These are phyloP conservation scores for Suillus variegatus DNA, from an alignment of 768 basidiomycete genomes.

Conservation along the genomic window DNA sequence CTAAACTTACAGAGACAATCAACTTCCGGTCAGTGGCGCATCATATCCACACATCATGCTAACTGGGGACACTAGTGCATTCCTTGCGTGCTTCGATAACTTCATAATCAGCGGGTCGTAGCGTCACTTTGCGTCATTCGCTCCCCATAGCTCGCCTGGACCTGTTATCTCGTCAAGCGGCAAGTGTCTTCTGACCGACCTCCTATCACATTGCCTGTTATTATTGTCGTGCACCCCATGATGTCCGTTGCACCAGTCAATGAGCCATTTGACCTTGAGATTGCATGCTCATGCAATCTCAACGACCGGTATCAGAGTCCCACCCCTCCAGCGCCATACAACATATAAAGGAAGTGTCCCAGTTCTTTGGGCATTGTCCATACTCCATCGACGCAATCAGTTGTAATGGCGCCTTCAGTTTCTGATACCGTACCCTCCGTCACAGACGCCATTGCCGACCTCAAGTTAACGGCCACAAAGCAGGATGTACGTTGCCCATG, in stretches of 20 bases:
- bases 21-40: not conserved
- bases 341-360: not conserved
- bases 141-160: not conserved
- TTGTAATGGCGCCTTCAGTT: slow-evolving; percentile 18
- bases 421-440: slow-evolving; percentile 10
- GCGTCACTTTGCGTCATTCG: not conserved
- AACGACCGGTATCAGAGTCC: not conserved
- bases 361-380: not conserved
- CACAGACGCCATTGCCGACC: slow-evolving; percentile 8
- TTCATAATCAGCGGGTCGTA: not conserved
- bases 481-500: slow-evolving; percentile 4
- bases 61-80: not conserved
- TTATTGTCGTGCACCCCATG: not conserved
- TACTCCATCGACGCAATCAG: not conserved
- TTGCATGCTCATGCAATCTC: slow-evolving; percentile 8
- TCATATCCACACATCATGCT: not conserved
- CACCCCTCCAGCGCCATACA: not conserved
- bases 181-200: not conserved
- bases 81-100: not conserved
- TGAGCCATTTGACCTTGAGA: slow-evolving; percentile 7
- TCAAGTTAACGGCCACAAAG: slow-evolving; percentile 9
- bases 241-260: not conserved
- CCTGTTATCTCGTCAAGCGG: not conserved
- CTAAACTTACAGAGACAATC: not conserved
- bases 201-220: not conserved